Evolutionary conservation across 768 basidiomycete species (phyloP).

Genomic region (Goffeauzyma gilvescens): DNA sequence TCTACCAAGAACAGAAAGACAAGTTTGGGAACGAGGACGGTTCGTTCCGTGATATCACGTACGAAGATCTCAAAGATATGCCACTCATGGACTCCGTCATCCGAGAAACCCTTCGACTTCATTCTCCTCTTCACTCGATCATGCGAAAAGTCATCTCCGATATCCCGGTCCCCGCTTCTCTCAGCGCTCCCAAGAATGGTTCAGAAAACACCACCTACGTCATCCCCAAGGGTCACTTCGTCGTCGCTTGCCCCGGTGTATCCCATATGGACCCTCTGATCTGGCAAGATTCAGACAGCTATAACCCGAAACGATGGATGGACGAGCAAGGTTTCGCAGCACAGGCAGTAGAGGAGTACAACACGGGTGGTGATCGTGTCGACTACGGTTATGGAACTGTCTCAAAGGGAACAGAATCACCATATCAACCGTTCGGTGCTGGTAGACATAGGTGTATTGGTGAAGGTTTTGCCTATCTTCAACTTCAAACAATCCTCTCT

Average conservation of each 20-base stretch:
- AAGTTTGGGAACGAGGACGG: slow-evolving; percentile 64
- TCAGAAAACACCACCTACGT: slow-evolving; percentile 48
- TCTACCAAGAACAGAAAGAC: slow-evolving; percentile 79
- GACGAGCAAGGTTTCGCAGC: slow-evolving; percentile 67
- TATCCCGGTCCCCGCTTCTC: slow-evolving; percentile 58
- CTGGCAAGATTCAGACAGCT: slow-evolving; percentile 54
- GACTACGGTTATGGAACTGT: slow-evolving; percentile 93
- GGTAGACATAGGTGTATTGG: slow-evolving; percentile 90
- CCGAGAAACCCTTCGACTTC: slow-evolving; percentile 46
- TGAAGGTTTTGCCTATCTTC: slow-evolving; percentile 88
- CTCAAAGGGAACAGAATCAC: slow-evolving; percentile 86
- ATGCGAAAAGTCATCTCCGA: slow-evolving; percentile 70
- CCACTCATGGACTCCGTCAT: slow-evolving; percentile 74
- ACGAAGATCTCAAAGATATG: slow-evolving; percentile 65
- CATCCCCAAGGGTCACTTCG: slow-evolving; percentile 73
- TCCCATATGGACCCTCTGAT: slow-evolving; percentile 66
- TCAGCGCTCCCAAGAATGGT: slow-evolving; percentile 52
- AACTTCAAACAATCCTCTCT: slow-evolving; percentile 64
- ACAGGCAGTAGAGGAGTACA: slow-evolving; percentile 56
- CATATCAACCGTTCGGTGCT: slow-evolving; percentile 94
- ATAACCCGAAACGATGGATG: slow-evolving; percentile 70
- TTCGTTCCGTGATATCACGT: slow-evolving; percentile 55
- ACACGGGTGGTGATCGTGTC: slow-evolving; percentile 60
- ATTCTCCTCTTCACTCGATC: slow-evolving; percentile 50
- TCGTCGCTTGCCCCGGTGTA: slow-evolving; percentile 72